Evolutionary conservation across 73 alveolate species (phyloP).

Genomic region (Paramecium bursaria): DNA sequence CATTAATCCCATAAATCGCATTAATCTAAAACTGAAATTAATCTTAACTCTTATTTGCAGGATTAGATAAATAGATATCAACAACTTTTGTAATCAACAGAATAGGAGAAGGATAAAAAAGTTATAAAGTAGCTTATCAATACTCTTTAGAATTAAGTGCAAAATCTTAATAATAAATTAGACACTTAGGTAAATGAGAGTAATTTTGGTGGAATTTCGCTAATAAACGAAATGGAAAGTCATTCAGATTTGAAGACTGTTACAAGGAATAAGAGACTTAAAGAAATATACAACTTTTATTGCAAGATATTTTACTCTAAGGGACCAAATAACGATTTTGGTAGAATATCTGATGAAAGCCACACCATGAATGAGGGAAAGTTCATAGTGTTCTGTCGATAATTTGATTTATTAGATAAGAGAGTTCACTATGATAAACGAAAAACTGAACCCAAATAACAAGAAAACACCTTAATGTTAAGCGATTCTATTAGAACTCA

Average conservation of each 20-base stretch:
- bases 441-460: background rate
- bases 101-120: no score
- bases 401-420: slow-evolving; percentile 49
- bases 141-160: no score
- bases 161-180: no score
- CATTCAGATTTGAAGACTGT: background rate
- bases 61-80: no score
- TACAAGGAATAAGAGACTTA: background rate
- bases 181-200: no score
- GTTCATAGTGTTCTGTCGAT: slow-evolving; percentile 40
- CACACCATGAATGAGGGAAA: slow-evolving; percentile 33
- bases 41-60: no score
- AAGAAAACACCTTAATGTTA: background rate
- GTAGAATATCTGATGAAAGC: slow-evolving; percentile 31
- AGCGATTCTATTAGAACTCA: background rate
- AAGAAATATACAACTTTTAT: slow-evolving; percentile 32
- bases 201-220: slow-evolving; percentile 49
- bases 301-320: slow-evolving; percentile 26
- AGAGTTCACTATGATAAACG: background rate
- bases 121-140: no score
- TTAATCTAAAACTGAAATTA: no score
- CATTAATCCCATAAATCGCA: no score
- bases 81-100: no score
- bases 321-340: slow-evolving; percentile 51
- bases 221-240: slow-evolving; percentile 32